phyloP scores from a whole-genome alignment of 129 eudicot genomes.

The Chrysanthemum lavandulifolium region DNA sequence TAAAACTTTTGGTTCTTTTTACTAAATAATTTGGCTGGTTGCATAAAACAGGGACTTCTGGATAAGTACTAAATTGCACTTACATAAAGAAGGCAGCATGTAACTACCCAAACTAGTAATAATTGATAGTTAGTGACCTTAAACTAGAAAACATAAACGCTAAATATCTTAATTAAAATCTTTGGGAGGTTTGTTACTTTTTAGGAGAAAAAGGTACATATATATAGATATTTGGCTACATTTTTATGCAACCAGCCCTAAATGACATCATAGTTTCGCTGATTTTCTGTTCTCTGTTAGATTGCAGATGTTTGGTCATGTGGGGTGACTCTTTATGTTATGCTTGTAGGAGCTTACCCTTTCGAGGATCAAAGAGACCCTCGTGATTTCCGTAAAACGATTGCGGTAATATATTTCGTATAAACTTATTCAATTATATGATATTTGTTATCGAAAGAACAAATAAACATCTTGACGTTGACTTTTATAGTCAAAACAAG shows the following conservation, averaged over 20 bases:
- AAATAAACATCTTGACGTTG: neutral
- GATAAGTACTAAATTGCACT: too few relatives aligned
- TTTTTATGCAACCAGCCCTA: neutral
- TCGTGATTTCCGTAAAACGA: conserved; percentile 61
- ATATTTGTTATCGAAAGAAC: neutral
- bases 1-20: neutral
- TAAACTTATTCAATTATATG: neutral
- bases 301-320: conserved; percentile 84
- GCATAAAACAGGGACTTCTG: too few relatives aligned
- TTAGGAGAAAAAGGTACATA: too few relatives aligned
- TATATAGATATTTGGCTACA: neutral
- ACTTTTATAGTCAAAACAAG: conserved; percentile 17
- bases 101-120: too few relatives aligned
- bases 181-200: too few relatives aligned
- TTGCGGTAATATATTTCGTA: conserved; percentile 33
- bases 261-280: conserved; percentile 3
- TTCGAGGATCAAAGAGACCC: conserved; percentile 72
- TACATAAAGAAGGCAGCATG: too few relatives aligned
- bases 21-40: neutral
- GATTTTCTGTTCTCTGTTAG: conserved; percentile 28
- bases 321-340: conserved; percentile 68
- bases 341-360: conserved; percentile 73
- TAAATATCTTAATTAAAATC: too few relatives aligned
- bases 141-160: too few relatives aligned
- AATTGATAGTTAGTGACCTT: too few relatives aligned